Evolutionary conservation across 495 filamentous ascomycete genomes (phyloP).

Genomic region (Zalerion maritima): DNA sequence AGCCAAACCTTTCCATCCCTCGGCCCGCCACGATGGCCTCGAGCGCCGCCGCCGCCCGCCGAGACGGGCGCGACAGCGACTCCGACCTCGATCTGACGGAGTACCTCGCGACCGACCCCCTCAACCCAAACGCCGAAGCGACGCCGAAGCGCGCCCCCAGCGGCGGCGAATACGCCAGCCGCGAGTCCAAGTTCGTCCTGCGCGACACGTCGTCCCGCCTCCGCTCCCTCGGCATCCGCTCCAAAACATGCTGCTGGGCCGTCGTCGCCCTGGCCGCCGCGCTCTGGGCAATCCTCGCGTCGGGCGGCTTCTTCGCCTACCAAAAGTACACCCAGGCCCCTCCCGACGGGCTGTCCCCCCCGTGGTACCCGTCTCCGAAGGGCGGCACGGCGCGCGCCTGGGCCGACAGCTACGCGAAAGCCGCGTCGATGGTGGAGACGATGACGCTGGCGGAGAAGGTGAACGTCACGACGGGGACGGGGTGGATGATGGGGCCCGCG

Average conservation of each 20-base stretch:
- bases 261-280: constrained; percentile 13
- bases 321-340: constrained; percentile 28
- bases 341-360: constrained; percentile 42
- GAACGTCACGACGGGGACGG: constrained; percentile 84
- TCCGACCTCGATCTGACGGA: constrained; percentile 29
- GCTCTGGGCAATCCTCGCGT: constrained; percentile 22
- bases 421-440: constrained; percentile 55
- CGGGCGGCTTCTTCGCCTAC: constrained; percentile 25
- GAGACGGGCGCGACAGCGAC: constrained; percentile 17
- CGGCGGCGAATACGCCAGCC: constrained; percentile 1
- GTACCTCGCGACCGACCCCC: constrained; percentile 19
- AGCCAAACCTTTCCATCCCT: no score
- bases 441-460: constrained; percentile 91
- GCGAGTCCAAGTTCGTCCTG: constrained; percentile 5
- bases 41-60: constrained; percentile 13
- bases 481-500: constrained; percentile 81
- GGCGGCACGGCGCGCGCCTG: constrained; percentile 65
- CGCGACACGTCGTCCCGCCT: constrained; percentile 12
- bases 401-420: constrained; percentile 70
- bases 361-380: constrained; percentile 72
- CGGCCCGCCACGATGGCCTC: no score
- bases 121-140: constrained; percentile 6
- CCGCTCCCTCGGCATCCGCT: constrained; percentile 20
- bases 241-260: constrained; percentile 6
- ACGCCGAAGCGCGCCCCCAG: constrained; percentile 6